These are phyloP conservation scores for Populus nigra DNA, from an alignment of 345 rosid genomes.

Conservation along the genomic window DNA sequence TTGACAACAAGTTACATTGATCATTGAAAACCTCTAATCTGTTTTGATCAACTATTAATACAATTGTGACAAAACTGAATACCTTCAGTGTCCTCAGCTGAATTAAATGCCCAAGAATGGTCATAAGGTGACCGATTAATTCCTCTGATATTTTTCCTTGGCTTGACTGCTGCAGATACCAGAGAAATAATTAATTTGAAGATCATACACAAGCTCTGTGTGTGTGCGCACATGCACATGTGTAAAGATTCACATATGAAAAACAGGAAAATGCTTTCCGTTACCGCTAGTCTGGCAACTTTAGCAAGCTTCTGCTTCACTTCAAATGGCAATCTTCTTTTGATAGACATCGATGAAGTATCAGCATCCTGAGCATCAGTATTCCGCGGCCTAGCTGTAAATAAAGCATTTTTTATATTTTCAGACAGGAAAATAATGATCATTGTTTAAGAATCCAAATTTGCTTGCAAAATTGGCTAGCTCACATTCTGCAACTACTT, in stretches of 20 bases:
- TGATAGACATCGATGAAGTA: constrained; percentile 25
- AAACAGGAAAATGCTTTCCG: not conserved
- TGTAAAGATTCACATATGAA: not conserved
- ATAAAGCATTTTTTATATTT: not conserved
- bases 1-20: not conserved
- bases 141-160: constrained; percentile 45
- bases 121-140: constrained; percentile 38
- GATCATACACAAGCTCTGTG: not conserved
- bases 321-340: constrained; percentile 39
- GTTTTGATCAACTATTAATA: not conserved
- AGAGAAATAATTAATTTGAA: too few species aligned
- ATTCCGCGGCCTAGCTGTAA: constrained; percentile 29
- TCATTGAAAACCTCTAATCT: not conserved
- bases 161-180: constrained; percentile 29
- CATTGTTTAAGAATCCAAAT: not conserved
- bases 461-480: not conserved
- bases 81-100: constrained; percentile 49
- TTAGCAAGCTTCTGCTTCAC: constrained; percentile 46
- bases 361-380: constrained; percentile 30
- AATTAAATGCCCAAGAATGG: constrained; percentile 38
- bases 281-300: constrained; percentile 42
- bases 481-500: constrained; percentile 41
- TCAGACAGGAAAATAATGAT: not conserved
- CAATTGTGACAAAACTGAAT: not conserved
- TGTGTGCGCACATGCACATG: not conserved